Conservation (phyloP, 2,329 filamentous ascomycete species). For the Sporothrix pallida region DNA sequence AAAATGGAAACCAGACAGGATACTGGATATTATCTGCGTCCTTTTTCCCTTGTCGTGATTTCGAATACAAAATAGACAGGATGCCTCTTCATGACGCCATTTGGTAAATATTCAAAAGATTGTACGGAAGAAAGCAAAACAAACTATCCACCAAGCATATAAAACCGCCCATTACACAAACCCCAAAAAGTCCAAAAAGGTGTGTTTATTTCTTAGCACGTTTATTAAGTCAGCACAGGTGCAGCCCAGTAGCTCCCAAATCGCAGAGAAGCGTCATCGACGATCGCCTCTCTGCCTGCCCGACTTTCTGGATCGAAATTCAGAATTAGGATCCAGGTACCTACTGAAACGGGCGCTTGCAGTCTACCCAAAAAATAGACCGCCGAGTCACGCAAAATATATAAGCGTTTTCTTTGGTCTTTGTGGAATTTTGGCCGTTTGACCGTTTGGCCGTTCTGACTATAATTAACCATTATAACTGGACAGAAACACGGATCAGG, state of each 20-base stretch:
- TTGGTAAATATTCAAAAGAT: background rate
- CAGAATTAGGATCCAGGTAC: background rate
- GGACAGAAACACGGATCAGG: background rate
- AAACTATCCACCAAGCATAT: background rate
- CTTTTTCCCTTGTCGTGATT: too few relatives aligned
- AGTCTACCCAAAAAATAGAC: background rate
- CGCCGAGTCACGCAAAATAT: background rate
- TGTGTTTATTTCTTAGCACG: constrained; percentile 10
- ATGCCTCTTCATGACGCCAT: background rate
- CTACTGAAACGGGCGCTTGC: background rate
- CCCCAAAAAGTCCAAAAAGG: background rate
- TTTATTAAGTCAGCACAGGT: background rate
- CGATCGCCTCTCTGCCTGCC: background rate
- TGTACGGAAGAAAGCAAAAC: background rate
- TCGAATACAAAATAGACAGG: background rate
- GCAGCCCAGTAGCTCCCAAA: background rate
- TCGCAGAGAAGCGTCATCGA: constrained; percentile 10
- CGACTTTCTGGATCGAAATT: background rate
- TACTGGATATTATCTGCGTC: background rate
- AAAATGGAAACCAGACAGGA: background rate
- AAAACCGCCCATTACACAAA: background rate
- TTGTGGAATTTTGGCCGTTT: background rate
- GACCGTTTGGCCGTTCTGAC: background rate
- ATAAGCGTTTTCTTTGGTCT: background rate
- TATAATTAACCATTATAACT: too few relatives aligned